Evolutionary conservation across 352 stramenopile species (phyloP), one percentile per base, ranked within the genome.

Genomic region (Pythium graminicola): DNA sequence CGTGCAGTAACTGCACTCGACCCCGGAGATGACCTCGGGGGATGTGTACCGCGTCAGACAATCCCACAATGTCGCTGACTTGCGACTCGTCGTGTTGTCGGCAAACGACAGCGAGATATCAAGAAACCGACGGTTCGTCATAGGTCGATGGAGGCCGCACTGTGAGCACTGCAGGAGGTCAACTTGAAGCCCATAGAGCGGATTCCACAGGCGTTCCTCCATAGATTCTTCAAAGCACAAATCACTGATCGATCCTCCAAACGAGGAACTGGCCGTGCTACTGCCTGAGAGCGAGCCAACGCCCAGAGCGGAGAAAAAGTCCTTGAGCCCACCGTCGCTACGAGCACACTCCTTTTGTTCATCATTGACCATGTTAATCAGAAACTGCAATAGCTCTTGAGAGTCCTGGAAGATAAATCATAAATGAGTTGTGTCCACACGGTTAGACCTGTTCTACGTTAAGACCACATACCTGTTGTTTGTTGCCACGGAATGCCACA

Each of bases 321-420:
- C 75, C 35, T 65, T 67, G 1, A 89, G 62, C 4, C 76, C 78
- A 17, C 68, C 60, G 29, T 89, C 81, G 28, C 72, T 72, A 36
- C 80, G 58, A 0, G 58, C 62, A 26, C 66, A 83, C 36, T 59
- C 50, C 39, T 70, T 69, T 50, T 89, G 79, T 26, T 89, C 79
- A 33, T 74, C 69, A 27, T 72, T 69, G n/a, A 94, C 74, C 11
- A 89, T 50, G 47, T 87, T 86, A 57, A 94, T 79, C n/a, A 92
- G 64, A 50, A 89, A 88, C 65, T 92, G 83, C 41, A 94, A 62
- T 20, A 94, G 64, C 58, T 94, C 83, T 58, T 94, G 81, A 27
- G 83, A 83, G 50, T 94, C 83, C 71, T 91, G 49, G 11, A 31
- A 38, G 22, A 13, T n/a, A 40, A 44, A 44, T 44, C 19, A 24